These are phyloP conservation scores for Rhododendron williamsianum DNA, from an alignment of 148 eudicot genomes.

Conservation along the genomic window DNA sequence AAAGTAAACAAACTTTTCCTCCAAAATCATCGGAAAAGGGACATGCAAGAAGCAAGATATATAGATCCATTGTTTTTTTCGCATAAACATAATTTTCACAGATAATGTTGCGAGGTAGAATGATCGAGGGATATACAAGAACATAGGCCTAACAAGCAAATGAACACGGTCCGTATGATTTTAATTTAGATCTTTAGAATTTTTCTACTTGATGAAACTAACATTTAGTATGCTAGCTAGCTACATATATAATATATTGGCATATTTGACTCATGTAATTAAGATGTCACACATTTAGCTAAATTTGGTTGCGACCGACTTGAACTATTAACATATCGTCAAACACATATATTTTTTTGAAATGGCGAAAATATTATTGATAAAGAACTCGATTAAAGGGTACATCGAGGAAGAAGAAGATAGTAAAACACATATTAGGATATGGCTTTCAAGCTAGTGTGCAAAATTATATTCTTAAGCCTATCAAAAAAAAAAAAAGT, in stretches of 20 bases:
- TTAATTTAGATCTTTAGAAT: neutral
- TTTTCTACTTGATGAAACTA: neutral
- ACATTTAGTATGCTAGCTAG: too few relatives aligned
- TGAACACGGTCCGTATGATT: neutral
- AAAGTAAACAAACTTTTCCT: too few relatives aligned
- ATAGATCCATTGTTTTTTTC: too few relatives aligned
- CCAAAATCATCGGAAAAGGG: too few relatives aligned
- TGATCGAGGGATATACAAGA: too few relatives aligned
- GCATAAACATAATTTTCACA: too few relatives aligned
- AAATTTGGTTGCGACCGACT: neutral
- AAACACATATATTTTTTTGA: neutral
- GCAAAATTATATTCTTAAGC: neutral
- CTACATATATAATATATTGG: neutral
- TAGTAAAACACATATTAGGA: neutral
- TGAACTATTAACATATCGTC: neutral
- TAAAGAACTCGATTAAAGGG: too few relatives aligned
- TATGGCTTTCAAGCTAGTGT: neutral
- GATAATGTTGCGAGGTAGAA: too few relatives aligned
- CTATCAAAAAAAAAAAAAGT: too few relatives aligned
- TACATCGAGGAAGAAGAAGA: too few relatives aligned
- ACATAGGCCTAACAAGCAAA: neutral
- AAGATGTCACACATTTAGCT: neutral
- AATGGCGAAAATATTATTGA: too few relatives aligned
- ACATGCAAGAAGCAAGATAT: too few relatives aligned
- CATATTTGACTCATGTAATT: neutral